Base-by-base conservation (phyloP, 306 rosid species). In the Rosa lucieae region DNA sequence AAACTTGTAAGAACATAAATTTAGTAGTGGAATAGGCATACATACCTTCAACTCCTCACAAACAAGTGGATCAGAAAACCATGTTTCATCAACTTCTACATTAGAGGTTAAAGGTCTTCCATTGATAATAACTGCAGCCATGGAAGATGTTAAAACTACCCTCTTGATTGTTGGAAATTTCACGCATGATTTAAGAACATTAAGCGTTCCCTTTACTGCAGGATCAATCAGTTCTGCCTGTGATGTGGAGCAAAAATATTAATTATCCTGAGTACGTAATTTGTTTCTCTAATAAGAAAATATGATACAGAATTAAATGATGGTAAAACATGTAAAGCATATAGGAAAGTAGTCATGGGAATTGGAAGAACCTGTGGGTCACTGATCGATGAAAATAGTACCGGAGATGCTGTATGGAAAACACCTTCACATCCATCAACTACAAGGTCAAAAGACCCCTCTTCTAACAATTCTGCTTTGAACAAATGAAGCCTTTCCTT, bases 371-470 rank as follows among this genome's bases (percentile, higher is more conserved):
- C 92, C 88, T 86, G 88, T 46, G 91, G 91, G 26, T 84, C 83
- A 35, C 65, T 32, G 0, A 75, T 47, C 58, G 52, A 21, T 15
- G 12, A 1, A 1, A 6, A 3, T 3, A 0, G 9, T 4, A 82
- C 75, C 4, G 91, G 90, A 12, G 85, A 89, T 39, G 93, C 93
- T 42, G 89, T 80, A 17, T 87, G 93, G 66, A 89, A 89, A 66
- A 87, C 91, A 35, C 87, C 90, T 12, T 78, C 53, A 79, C 87
- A 89, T 10, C 87, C 91, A 11, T 86, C 55, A 67, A 89, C 5
- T 58, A 6, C 85, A 51, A 72, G 3, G 49, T 89, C 91, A 48
- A 87, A 87, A 35, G 89, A 84, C 44, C 86, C 89, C 65, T 89
- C 89, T 44, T 89, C 87, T 0, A 89, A 0, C 3, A 87, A 75